Evolutionary conservation across 352 stramenopile species (phyloP).

Genomic region (Phytophthora citricola): DNA sequence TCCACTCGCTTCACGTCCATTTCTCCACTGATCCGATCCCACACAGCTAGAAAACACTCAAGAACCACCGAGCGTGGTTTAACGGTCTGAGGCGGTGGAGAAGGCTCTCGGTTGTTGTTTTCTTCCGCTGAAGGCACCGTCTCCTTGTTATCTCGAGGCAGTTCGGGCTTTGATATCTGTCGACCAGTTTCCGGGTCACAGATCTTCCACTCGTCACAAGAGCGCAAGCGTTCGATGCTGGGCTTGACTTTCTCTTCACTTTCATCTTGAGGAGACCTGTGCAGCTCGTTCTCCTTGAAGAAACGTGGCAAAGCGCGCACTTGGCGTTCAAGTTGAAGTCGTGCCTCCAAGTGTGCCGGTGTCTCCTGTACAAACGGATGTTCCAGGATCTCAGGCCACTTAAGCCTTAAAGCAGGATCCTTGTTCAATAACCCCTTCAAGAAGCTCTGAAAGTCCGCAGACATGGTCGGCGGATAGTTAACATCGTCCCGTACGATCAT

Average conservation of each 20-base stretch:
- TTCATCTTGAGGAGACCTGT: constrained; percentile 26
- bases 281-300: constrained; percentile 59
- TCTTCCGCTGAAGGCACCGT: neutral
- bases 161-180: constrained; percentile 34
- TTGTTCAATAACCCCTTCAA: constrained; percentile 92
- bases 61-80: constrained; percentile 9
- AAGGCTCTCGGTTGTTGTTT: constrained; percentile 17
- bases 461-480: constrained; percentile 88
- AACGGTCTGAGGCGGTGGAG: constrained; percentile 1
- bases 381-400: constrained; percentile 90
- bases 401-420: constrained; percentile 82
- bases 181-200: constrained; percentile 81
- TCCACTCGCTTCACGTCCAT: constrained; percentile 34
- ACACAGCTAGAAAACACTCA: constrained; percentile 39
- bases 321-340: constrained; percentile 62
- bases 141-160: neutral
- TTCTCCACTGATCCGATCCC: constrained; percentile 33
- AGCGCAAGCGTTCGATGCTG: constrained; percentile 73
- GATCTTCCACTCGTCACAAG: constrained; percentile 85
- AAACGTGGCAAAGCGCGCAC: constrained; percentile 70
- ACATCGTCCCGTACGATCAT: constrained; percentile 95
- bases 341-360: constrained; percentile 57
- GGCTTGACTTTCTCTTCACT: constrained; percentile 52
- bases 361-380: constrained; percentile 93
- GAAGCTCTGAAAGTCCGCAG: constrained; percentile 85